phyloP scores from a whole-genome alignment of 1,284 basidiomycete species.

The Athelia psychrophila region DNA sequence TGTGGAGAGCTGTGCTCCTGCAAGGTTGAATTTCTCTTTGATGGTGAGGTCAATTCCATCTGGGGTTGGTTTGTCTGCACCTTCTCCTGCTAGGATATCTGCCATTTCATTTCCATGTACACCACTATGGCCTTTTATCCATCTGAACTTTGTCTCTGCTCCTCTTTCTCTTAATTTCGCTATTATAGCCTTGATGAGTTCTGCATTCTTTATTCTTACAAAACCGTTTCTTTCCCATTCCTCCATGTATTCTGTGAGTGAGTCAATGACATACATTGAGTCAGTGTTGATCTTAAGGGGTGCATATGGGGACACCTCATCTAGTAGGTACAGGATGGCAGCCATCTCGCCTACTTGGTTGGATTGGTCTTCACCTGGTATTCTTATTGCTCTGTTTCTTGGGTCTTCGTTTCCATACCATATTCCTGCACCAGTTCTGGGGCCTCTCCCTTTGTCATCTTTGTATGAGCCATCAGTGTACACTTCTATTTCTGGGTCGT shows the following conservation, averaged over 20 bases:
- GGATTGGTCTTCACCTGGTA: slow-evolving; percentile 1
- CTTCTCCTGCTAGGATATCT: background rate
- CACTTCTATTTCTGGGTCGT: slow-evolving; percentile 1
- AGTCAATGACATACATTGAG: slow-evolving; percentile 9
- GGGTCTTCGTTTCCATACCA: slow-evolving; percentile 7
- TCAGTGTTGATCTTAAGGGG: slow-evolving; percentile 2
- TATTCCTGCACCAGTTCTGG: slow-evolving; percentile 12
- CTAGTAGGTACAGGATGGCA: background rate
- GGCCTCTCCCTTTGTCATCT: slow-evolving; percentile 9
- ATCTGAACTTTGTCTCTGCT: background rate
- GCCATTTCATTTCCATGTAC: slow-evolving; percentile 1
- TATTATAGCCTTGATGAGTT: background rate
- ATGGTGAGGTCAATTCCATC: slow-evolving; percentile 2
- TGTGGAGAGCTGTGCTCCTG: slow-evolving; percentile 14
- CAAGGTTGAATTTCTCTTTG: background rate
- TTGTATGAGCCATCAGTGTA: slow-evolving; percentile 16
- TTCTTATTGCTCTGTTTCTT: slow-evolving; percentile 3
- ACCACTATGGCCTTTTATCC: slow-evolving; percentile 3
- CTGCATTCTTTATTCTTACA: slow-evolving; percentile 6
- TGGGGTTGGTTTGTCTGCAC: background rate
- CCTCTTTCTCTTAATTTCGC: background rate
- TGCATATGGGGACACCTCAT: background rate
- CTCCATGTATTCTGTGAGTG: slow-evolving; percentile 7
- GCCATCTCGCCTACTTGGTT: background rate
- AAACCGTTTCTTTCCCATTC: slow-evolving; percentile 13